A percentile compares a stretch with the other conserved stretches of the same genome.
phyloP scores from a whole-genome alignment of 768 basidiomycete species.

The Suillus bovinus region DNA sequence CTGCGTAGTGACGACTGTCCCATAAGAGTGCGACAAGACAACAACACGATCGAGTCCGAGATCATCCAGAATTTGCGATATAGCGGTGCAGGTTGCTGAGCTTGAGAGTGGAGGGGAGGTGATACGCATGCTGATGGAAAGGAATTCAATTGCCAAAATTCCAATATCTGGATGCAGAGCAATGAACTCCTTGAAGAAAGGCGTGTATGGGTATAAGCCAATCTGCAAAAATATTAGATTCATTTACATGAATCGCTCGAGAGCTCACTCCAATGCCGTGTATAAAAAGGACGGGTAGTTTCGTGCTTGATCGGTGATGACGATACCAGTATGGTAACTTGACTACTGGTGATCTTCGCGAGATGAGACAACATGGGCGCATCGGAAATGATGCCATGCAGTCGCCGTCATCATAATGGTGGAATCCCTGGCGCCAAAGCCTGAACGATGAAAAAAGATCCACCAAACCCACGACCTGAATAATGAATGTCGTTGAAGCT shows the following conservation, averaged over 20 bases:
- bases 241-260: background rate
- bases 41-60: slow-evolving; percentile 42
- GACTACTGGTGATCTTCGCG: slow-evolving; percentile 35
- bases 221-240: slow-evolving; percentile 42
- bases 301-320: slow-evolving; percentile 47
- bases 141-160: slow-evolving; percentile 59
- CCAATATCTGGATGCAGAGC: slow-evolving; percentile 49
- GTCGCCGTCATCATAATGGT: slow-evolving; percentile 44
- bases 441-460: slow-evolving; percentile 46
- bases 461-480: slow-evolving; percentile 52
- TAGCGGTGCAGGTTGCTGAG: slow-evolving; percentile 39
- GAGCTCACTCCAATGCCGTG: slow-evolving; percentile 65
- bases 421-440: slow-evolving; percentile 48
- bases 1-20: slow-evolving; percentile 57
- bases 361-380: slow-evolving; percentile 47
- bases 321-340: slow-evolving; percentile 49
- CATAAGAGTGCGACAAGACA: slow-evolving; percentile 60
- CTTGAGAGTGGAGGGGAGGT: slow-evolving; percentile 50
- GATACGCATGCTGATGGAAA: slow-evolving; percentile 62
- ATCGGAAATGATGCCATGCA: slow-evolving; percentile 52
- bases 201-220: slow-evolving; percentile 57
- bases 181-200: slow-evolving; percentile 50
- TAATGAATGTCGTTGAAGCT: background rate
- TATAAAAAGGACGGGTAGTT: slow-evolving; percentile 59
- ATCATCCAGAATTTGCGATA: slow-evolving; percentile 46